Percentiles rank a stretch among this genome's conserved stretches.
phyloP scores from a whole-genome alignment of 768 basidiomycete species.

The Neoboletus brunneissimus region DNA sequence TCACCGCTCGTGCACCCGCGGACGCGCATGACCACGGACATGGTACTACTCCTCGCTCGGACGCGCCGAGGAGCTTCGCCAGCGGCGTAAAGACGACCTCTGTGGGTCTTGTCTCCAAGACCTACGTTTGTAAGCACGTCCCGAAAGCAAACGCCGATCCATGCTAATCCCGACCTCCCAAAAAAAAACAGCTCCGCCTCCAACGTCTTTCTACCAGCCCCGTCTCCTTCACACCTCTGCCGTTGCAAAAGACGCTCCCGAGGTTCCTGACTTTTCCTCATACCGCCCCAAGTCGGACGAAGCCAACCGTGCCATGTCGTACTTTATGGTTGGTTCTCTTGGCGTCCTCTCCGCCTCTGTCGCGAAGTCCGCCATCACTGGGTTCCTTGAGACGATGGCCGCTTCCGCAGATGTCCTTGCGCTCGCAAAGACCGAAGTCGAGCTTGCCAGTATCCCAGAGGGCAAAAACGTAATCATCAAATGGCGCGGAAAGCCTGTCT shows the following conservation, averaged over 20 bases:
- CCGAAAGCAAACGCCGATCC: constrained; percentile 7
- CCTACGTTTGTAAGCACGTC: constrained; percentile 54
- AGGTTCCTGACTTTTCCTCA: constrained; percentile 85
- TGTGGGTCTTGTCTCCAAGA: constrained; percentile 61
- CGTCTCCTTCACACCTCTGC: constrained; percentile 80
- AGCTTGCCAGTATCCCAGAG: constrained; percentile 86
- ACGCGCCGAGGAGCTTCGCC: constrained; percentile 62
- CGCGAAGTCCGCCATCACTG: constrained; percentile 90
- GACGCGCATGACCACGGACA: constrained; percentile 59
- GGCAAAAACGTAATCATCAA: constrained; percentile 97
- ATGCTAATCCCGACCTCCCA: constrained; percentile 14
- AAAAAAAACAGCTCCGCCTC: constrained; percentile 40
- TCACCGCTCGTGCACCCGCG: constrained; percentile 62
- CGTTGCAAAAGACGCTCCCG: constrained; percentile 61
- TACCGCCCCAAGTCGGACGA: constrained; percentile 71
- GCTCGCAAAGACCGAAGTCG: constrained; percentile 96
- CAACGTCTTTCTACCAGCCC: constrained; percentile 55
- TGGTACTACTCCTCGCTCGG: constrained; percentile 54
- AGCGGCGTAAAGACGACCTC: constrained; percentile 48
- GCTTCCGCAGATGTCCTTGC: constrained; percentile 98
- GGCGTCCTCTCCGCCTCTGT: constrained; percentile 93
- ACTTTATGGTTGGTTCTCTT: constrained; percentile 89
- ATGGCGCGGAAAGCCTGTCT: constrained; percentile 99
- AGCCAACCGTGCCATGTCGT: constrained; percentile 73
- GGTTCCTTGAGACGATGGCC: constrained; percentile 94